Base-by-base conservation (phyloP, 129 eudicot genomes). In the Escallonia rubra region DNA sequence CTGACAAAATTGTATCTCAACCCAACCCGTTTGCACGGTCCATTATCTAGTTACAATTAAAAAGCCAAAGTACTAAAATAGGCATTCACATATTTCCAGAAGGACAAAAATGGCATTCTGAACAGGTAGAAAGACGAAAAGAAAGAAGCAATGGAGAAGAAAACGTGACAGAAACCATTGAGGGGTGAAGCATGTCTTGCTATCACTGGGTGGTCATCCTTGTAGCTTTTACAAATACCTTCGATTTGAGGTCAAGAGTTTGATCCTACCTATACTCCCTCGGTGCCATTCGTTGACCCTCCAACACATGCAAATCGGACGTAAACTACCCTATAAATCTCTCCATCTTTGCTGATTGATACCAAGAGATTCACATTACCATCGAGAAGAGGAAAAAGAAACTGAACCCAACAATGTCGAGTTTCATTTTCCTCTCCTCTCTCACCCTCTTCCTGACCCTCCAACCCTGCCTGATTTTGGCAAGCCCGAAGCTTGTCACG, bases 381-480 rank as follows among this genome's bases (percentile, higher is more conserved):
- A 55, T 10, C 34, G 51, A 41, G 34, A 16, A 55, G 39, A 11
- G 13, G 54, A 41, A 16, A 52, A 67, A 50, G 53, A 57, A 57
- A 57, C 23, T 16, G 43, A 57, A 34, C 8, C 9, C 34, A 23
- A 23, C 53, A 43, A 61, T 72, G 71, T 66, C 76, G 4, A 65
- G 57, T 41, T 68, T 56, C 41, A 52, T 80, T 34, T 57, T 78
- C 43, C 16, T 80, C 57, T 52, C 76, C 11, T 47, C 77, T 71
- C 63, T 77, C 38, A 38, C 71, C 16, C 68, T 80, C 64, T 73
- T 54, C 66, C 73, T 68, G 12, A 16, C 66, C 70, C 11, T 80
- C 10, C 39, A 44, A 44, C 70, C 78, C 12, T 14, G 61, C 61
- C 58, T 61, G 10, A 15, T 13, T n/a, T 15, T 51, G 10, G 61